phyloP scores from a whole-genome alignment of 495 filamentous ascomycete genomes.

The Neurospora intermedia region DNA sequence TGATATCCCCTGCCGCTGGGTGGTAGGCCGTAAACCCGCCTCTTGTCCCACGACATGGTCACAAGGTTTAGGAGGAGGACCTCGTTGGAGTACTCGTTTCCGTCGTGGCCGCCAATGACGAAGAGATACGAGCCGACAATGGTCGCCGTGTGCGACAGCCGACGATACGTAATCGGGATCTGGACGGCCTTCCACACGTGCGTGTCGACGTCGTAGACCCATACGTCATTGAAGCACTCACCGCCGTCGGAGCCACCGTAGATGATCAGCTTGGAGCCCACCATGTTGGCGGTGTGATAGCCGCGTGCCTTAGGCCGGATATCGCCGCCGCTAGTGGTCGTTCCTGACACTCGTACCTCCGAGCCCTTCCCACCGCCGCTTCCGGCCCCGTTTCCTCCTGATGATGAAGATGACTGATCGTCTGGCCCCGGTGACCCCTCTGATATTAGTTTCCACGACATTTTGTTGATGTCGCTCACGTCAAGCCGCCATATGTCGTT shows the following conservation, averaged over 20 bases:
- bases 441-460: conserved; percentile 52
- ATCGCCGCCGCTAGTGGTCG: conserved; percentile 7
- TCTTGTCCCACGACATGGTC: conserved; percentile 56
- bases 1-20: conserved; percentile 54
- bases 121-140: conserved; percentile 58
- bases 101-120: conserved; percentile 56
- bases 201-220: conserved; percentile 54
- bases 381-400: background rate
- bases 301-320: conserved; percentile 47
- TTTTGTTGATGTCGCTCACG: conserved; percentile 49
- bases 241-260: conserved; percentile 55
- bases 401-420: conserved; percentile 4
- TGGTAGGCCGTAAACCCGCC: conserved; percentile 50
- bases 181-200: conserved; percentile 41
- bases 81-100: conserved; percentile 55
- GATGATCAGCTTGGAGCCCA: conserved; percentile 55
- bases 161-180: conserved; percentile 43
- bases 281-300: conserved; percentile 62
- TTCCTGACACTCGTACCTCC: background rate
- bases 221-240: conserved; percentile 58
- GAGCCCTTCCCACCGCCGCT: background rate
- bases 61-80: conserved; percentile 55
- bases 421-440: conserved; percentile 12
- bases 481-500: conserved; percentile 60
- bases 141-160: conserved; percentile 53